A percentile compares a stretch with the other conserved stretches of the same genome.
phyloP scores from a whole-genome alignment of 2,329 filamentous ascomycete species.

The Penicillium sp. region DNA sequence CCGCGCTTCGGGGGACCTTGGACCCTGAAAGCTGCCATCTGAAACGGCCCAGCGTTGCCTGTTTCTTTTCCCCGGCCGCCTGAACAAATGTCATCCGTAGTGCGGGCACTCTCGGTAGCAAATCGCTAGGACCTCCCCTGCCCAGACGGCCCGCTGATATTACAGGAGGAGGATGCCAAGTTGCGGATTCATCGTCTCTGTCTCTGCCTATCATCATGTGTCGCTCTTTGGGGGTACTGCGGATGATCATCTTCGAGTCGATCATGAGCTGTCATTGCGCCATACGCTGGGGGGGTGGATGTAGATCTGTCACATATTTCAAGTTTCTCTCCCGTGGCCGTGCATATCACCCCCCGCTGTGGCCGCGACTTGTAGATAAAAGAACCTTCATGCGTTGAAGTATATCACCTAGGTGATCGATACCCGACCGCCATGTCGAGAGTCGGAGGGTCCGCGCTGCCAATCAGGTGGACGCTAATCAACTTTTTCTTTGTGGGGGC shows the following conservation, averaged over 20 bases:
- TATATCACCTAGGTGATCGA: not conserved
- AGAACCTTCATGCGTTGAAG: not conserved
- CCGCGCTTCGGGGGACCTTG: slow-evolving; percentile 2
- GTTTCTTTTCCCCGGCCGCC: not conserved
- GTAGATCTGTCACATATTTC: slow-evolving; percentile 3
- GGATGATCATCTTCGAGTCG: not conserved
- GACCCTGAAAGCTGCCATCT: not conserved
- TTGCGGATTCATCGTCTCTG: not conserved
- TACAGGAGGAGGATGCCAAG: not conserved
- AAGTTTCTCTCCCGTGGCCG: slow-evolving; percentile 2
- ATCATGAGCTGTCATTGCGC: slow-evolving; percentile 1
- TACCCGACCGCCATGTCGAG: not conserved
- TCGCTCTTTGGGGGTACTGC: not conserved
- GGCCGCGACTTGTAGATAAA: not conserved
- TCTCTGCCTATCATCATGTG: not conserved
- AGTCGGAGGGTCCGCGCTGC: not conserved
- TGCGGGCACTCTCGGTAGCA: not conserved
- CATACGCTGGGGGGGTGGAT: not conserved
- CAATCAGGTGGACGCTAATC: not conserved
- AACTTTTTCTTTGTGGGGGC: not conserved
- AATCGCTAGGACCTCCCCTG: not conserved
- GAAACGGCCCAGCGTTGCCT: slow-evolving; percentile 2
- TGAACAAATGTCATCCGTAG: not conserved
- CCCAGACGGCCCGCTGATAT: not conserved
- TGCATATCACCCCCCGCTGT: not conserved